These are phyloP conservation scores for Aspergillus brasiliensis DNA, from an alignment of 2,329 filamentous ascomycete genomes.

Conservation along the genomic window DNA sequence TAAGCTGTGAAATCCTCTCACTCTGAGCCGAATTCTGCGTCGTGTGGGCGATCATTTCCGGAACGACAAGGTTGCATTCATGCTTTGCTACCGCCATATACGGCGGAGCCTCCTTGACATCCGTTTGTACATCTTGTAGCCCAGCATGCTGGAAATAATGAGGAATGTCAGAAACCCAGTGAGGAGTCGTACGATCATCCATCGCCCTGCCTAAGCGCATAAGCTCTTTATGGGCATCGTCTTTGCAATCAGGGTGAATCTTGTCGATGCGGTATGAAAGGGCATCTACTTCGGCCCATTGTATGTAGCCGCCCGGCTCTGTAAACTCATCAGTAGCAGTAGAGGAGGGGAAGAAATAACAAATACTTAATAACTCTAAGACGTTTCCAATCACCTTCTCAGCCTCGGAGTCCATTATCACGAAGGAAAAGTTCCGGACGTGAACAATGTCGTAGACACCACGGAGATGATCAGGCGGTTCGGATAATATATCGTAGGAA, in stretches of 20 bases:
- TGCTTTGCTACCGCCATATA: neutral
- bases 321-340: neutral
- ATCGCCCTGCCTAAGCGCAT: neutral
- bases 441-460: neutral
- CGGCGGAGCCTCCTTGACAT: neutral
- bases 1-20: neutral
- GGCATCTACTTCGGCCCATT: neutral
- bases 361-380: neutral
- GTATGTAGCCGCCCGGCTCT: neutral
- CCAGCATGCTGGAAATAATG: neutral
- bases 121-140: neutral
- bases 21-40: neutral
- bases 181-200: neutral
- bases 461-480: neutral
- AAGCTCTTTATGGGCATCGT: neutral
- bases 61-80: neutral
- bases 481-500: neutral
- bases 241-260: neutral
- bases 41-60: neutral
- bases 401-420: conserved; percentile 1
- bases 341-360: neutral
- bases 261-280: neutral
- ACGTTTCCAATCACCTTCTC: neutral
- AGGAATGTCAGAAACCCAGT: neutral
- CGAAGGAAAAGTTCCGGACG: neutral